Conservation (phyloP, 306 rosid genomes). For the barrel medic (Medicago truncatula) region MtrunA17r5.0-ANR NC_053044.1:4450001-4450500, state of each 20-base stretch:
- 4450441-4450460: not conserved
- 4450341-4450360: too few relatives aligned
- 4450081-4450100: not conserved
- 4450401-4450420: too few relatives aligned
- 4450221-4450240: too few relatives aligned
- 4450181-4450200: slow-evolving; percentile 8
- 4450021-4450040: not conserved
- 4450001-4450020: not conserved
- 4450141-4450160: slow-evolving; percentile 43
- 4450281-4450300: slow-evolving; percentile 17
- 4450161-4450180: slow-evolving; percentile 17
- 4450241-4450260: slow-evolving; percentile 18
- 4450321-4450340: not conserved
- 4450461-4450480: slow-evolving; percentile 79
- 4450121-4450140: slow-evolving; percentile 26
- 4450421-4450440: too few relatives aligned
- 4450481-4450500: slow-evolving; percentile 74
- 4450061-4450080: slow-evolving; percentile 30
- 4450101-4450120: slow-evolving; percentile 17
- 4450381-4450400: too few relatives aligned
- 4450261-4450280: slow-evolving; percentile 28
- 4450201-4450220: slow-evolving; percentile 26
- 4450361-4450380: not conserved
- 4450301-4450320: not conserved
- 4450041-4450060: not conserved